phyloP scores from a whole-genome alignment of 129 eudicot species.

The Saposhnikovia divaricata region DNA sequence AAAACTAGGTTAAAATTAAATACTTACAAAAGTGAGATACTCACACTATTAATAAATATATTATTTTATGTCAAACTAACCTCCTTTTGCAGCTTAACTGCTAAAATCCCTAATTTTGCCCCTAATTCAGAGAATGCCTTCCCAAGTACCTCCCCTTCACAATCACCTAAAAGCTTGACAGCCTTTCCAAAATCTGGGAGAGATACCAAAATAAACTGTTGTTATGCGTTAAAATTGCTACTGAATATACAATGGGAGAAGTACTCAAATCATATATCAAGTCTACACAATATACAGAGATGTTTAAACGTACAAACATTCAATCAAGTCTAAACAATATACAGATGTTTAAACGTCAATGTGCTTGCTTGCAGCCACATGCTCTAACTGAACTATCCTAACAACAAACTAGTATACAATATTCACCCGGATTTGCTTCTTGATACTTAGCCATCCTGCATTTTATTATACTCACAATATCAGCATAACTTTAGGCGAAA shows the following conservation, averaged over 20 bases:
- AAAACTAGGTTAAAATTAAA: too few species aligned
- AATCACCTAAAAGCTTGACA: constrained; percentile 79
- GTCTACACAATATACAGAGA: too few species aligned
- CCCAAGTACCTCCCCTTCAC: constrained; percentile 90
- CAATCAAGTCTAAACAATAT: too few species aligned
- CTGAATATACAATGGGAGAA: neutral
- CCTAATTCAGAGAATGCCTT: constrained; percentile 90
- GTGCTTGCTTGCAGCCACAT: too few species aligned
- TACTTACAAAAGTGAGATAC: too few species aligned
- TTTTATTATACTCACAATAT: neutral
- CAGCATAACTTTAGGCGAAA: neutral
- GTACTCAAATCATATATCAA: neutral
- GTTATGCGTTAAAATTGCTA: neutral
- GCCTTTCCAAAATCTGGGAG: constrained; percentile 87
- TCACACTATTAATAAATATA: too few species aligned
- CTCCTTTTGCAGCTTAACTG: constrained; percentile 77
- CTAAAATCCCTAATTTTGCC: constrained; percentile 64
- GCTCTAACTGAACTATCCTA: too few species aligned
- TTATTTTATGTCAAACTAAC: too few species aligned
- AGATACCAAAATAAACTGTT: constrained; percentile 15
- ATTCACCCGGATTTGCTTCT: constrained; percentile 97
- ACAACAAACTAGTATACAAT: too few species aligned
- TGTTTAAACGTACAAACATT: too few species aligned
- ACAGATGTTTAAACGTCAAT: too few species aligned
- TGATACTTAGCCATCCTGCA: constrained; percentile 96